Conservation (phyloP, 805 yeast genomes). For the Wickerhamomyces tratensis region DNA sequence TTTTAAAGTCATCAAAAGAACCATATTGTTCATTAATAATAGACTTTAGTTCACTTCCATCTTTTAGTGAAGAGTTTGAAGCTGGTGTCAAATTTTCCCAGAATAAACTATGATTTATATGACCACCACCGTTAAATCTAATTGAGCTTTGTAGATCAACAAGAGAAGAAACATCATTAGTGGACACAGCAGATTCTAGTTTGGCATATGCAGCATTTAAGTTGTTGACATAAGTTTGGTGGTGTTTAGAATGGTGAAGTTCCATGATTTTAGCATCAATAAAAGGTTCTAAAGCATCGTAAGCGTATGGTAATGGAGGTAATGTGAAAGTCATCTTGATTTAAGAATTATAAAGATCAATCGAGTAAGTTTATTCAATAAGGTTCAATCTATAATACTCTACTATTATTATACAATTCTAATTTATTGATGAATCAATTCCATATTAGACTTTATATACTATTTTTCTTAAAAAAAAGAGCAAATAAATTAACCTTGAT, state of each 20-base stretch:
- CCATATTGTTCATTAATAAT: slow-evolving; percentile 33
- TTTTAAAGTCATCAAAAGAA: slow-evolving; percentile 32
- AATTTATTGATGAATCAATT: no score
- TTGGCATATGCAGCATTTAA: slow-evolving; percentile 36
- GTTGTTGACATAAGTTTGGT: slow-evolving; percentile 38
- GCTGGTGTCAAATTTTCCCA: slow-evolving; percentile 39
- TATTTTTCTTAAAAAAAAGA: no score
- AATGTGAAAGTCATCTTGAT: slow-evolving; percentile 12
- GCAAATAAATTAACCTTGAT: no score
- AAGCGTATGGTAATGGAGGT: slow-evolving; percentile 38
- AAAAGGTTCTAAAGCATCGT: slow-evolving; percentile 37
- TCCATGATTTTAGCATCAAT: slow-evolving; percentile 37
- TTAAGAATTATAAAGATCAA: no score
- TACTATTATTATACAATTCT: no score
- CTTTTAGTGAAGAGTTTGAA: slow-evolving; percentile 14
- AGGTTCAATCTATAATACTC: no score
- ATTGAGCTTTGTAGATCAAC: slow-evolving; percentile 34
- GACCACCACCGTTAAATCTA: slow-evolving; percentile 43
- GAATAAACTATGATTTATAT: slow-evolving; percentile 39
- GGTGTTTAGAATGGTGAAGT: slow-evolving; percentile 39
- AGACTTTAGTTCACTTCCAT: slow-evolving; percentile 32
- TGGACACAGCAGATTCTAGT: slow-evolving; percentile 23
- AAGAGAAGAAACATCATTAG: slow-evolving; percentile 30
- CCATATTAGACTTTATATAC: no score
- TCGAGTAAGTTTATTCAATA: no score